Evolutionary conservation across 768 basidiomycete species (phyloP), one percentile per base, ranked within the genome.

Genomic region (Tulasnella sp.): DNA sequence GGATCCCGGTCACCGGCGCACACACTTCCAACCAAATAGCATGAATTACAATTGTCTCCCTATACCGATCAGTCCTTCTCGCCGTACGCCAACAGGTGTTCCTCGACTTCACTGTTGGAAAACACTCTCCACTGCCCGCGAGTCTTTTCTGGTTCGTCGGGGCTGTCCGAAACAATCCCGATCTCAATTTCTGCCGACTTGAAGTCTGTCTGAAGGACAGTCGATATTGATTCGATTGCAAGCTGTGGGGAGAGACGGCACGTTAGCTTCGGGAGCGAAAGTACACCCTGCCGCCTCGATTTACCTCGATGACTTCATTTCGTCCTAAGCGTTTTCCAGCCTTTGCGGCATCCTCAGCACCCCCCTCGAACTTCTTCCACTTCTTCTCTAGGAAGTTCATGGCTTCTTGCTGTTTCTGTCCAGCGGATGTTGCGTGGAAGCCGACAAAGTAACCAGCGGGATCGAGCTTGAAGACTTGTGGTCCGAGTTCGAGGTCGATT

Each of bases 331-430:
- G 88, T 84, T 90, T 88, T 74, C 93, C 91, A 2, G 94, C 94
- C 68, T 87, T 86, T 17, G 87, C 86, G 17, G 94, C 87, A 82
- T 96, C 91, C 71, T 95, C 92, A 0, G 91, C 92, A 29, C 92
- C 92, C 31, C 87, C 88, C 80, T 93, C 91, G 38, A 95, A 85
- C 83, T 95, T 95, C 86, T 99, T 99, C 96, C 95, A 99, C 83
- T 94, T 94, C 86, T 99, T 99, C 85, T 99, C 97, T 64, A 99
- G 87, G 81, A 95, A 93, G 83, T 99, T 99, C 91, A 96, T 97
- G 0, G 94, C 96, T 82, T 99, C 97, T 81, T 97, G 97, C 81
- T 99, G 97, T 81, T 99, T 99, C 83, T 93, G 92, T 0, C 97
- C 97, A 1, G 96, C 92, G 0, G 97, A 90, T 1, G 97, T 97